A percentile compares a stretch with the other conserved stretches of the same genome.
These are phyloP conservation scores for Diaporthe destruens DNA, from an alignment of 2,329 filamentous ascomycete species.

Conservation along the genomic window DNA sequence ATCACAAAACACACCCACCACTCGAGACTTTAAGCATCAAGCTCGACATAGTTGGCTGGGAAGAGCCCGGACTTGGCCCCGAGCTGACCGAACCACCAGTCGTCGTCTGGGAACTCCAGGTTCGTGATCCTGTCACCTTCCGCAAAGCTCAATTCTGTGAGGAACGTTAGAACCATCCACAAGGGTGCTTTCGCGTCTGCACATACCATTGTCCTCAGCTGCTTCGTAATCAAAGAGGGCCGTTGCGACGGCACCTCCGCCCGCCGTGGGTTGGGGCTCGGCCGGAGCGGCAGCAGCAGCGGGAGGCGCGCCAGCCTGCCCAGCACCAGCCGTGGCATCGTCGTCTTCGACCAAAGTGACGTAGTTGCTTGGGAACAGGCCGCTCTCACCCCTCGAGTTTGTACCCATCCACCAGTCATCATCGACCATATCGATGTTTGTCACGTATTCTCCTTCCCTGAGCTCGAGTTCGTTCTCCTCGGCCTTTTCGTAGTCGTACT, in stretches of 20 bases:
- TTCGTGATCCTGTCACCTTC: constrained; percentile 86
- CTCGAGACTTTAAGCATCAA: constrained; percentile 54
- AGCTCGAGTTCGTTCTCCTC: constrained; percentile 98
- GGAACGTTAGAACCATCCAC: constrained; percentile 52
- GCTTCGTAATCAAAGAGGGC: constrained; percentile 97
- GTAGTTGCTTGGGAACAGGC: constrained; percentile 95
- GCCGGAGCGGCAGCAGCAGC: constrained; percentile 53
- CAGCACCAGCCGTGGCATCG: constrained; percentile 51
- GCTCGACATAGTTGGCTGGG: constrained; percentile 78
- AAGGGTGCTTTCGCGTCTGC: neutral
- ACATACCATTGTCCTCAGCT: constrained; percentile 87
- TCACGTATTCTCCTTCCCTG: constrained; percentile 87
- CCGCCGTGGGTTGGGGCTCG: constrained; percentile 54
- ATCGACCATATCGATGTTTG: constrained; percentile 96
- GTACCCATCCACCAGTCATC: constrained; percentile 99
- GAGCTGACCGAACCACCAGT: constrained; percentile 97
- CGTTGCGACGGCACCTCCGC: constrained; percentile 75
- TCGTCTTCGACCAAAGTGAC: constrained; percentile 84
- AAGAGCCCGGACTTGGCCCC: constrained; percentile 86
- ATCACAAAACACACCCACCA: neutral
- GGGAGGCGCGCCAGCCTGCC: constrained; percentile 48
- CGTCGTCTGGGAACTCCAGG: constrained; percentile 95
- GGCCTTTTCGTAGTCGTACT: constrained; percentile 97
- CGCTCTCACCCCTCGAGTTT: constrained; percentile 85
- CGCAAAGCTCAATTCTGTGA: constrained; percentile 80